A percentile compares a stretch with the other conserved stretches of the same genome.
Evolutionary conservation across 2,329 filamentous ascomycete genomes (phyloP).

Genomic region (Neonectria magnoliae): DNA sequence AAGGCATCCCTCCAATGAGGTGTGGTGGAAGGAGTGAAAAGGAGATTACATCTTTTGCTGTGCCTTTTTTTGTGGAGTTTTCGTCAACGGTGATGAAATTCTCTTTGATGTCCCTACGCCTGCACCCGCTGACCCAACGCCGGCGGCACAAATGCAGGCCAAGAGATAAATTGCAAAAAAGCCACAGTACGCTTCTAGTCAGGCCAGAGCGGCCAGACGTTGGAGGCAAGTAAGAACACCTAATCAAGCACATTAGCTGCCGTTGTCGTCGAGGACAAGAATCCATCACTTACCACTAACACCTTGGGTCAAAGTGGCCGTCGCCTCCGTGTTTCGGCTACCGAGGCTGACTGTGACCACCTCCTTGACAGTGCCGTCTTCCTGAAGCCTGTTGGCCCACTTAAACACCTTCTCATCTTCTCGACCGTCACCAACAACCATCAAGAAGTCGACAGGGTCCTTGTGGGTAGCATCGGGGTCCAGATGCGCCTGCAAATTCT

Average conservation of each 20-base stretch:
- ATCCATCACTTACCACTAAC: slow-evolving; percentile 76
- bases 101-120: slow-evolving; percentile 24
- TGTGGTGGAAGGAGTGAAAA: background rate
- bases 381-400: slow-evolving; percentile 85
- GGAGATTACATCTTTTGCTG: slow-evolving; percentile 28
- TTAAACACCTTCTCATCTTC: slow-evolving; percentile 95
- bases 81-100: slow-evolving; percentile 16
- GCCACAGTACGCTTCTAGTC: slow-evolving; percentile 26
- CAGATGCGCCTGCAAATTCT: slow-evolving; percentile 59
- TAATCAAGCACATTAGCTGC: slow-evolving; percentile 29
- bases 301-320: slow-evolving; percentile 86
- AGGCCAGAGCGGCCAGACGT: slow-evolving; percentile 49
- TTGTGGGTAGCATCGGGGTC: slow-evolving; percentile 42
- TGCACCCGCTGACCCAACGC: slow-evolving; percentile 40
- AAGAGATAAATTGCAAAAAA: slow-evolving; percentile 35
- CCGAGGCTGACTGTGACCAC: slow-evolving; percentile 90
- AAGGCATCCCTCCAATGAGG: slow-evolving; percentile 1
- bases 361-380: slow-evolving; percentile 67
- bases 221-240: slow-evolving; percentile 57
- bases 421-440: slow-evolving; percentile 89
- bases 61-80: slow-evolving; percentile 19
- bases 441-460: slow-evolving; percentile 79
- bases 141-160: slow-evolving; percentile 38
- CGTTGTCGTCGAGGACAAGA: background rate
- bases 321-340: slow-evolving; percentile 87